phyloP scores from a whole-genome alignment of 257 asterid genomes.

The Solanum clarkiae region DNA sequence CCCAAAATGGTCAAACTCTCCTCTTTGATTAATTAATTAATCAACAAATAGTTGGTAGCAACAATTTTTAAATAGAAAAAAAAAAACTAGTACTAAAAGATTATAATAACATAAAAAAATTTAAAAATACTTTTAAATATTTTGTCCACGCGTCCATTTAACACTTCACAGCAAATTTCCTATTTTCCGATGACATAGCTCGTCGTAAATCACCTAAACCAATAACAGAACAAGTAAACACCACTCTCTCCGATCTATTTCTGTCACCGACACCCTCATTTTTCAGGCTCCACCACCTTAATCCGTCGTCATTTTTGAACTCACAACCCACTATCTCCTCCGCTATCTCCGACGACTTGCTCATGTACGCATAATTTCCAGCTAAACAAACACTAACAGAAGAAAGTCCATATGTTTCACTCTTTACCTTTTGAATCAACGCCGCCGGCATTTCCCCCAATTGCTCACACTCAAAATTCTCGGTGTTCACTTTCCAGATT shows the following conservation, averaged over 20 bases:
- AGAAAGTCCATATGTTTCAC: slow-evolving; percentile 19
- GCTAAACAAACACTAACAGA: slow-evolving; percentile 23
- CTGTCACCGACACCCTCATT: slow-evolving; percentile 23
- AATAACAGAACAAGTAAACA: slow-evolving; percentile 34
- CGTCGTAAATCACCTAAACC: slow-evolving; percentile 36
- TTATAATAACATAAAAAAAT: not conserved
- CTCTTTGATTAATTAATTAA: not conserved
- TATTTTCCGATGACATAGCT: slow-evolving; percentile 4
- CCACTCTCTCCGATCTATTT: slow-evolving; percentile 18
- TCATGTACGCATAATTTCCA: slow-evolving; percentile 31
- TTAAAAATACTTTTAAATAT: not conserved
- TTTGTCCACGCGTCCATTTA: not conserved
- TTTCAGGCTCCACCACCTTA: slow-evolving; percentile 58
- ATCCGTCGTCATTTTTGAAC: slow-evolving; percentile 14
- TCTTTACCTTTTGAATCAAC: slow-evolving; percentile 20
- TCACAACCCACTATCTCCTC: slow-evolving; percentile 54
- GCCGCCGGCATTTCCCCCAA: slow-evolving; percentile 51
- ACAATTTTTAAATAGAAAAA: not conserved
- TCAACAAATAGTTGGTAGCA: not conserved
- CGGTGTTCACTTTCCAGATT: slow-evolving; percentile 29
- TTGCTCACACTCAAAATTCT: slow-evolving; percentile 17
- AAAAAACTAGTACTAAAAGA: not conserved
- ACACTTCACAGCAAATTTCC: not conserved
- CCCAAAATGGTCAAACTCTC: not conserved
- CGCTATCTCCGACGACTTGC: slow-evolving; percentile 25